These are phyloP conservation scores for Peniophora sp. DNA, from an alignment of 1,284 basidiomycete genomes.

Conservation along the genomic window DNA sequence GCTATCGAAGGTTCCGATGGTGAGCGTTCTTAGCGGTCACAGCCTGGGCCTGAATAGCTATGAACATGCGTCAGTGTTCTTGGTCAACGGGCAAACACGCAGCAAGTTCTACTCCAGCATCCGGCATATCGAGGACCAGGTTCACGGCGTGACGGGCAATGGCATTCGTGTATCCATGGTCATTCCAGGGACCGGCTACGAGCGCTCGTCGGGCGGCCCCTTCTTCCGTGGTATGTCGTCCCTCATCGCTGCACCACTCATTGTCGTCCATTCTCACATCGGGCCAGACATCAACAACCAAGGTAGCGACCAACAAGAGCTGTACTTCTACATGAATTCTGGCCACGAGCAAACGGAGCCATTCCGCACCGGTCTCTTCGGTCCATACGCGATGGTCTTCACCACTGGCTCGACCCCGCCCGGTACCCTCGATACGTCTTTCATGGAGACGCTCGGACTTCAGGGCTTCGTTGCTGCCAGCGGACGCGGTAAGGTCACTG, in stretches of 20 bases:
- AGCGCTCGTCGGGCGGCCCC: slow-evolving; percentile 32
- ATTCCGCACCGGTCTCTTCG: slow-evolving; percentile 37
- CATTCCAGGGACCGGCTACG: slow-evolving; percentile 32
- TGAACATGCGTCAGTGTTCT: slow-evolving; percentile 23
- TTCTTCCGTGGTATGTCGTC: slow-evolving; percentile 31
- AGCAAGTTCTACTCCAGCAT: slow-evolving; percentile 43
- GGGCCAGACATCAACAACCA: slow-evolving; percentile 41
- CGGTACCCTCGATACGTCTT: slow-evolving; percentile 32
- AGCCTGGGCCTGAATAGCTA: too few relatives aligned
- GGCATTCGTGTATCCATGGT: slow-evolving; percentile 31
- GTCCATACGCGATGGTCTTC: slow-evolving; percentile 34
- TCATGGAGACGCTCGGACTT: slow-evolving; percentile 35
- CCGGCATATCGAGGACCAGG: slow-evolving; percentile 30
- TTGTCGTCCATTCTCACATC: too few relatives aligned
- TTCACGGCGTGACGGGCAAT: slow-evolving; percentile 32
- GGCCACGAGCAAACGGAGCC: slow-evolving; percentile 29
- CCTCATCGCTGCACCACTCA: too few relatives aligned
- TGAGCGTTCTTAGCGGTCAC: too few relatives aligned
- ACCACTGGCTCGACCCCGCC: slow-evolving; percentile 33
- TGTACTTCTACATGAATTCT: slow-evolving; percentile 41
- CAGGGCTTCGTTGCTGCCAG: slow-evolving; percentile 36
- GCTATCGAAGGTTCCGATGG: slow-evolving; percentile 38
- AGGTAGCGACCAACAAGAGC: slow-evolving; percentile 33
- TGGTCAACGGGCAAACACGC: slow-evolving; percentile 35
- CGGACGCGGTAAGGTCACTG: slow-evolving; percentile 36